Conservation (phyloP, 257 asterid species). For the Nicotiana paniculata region DNA sequence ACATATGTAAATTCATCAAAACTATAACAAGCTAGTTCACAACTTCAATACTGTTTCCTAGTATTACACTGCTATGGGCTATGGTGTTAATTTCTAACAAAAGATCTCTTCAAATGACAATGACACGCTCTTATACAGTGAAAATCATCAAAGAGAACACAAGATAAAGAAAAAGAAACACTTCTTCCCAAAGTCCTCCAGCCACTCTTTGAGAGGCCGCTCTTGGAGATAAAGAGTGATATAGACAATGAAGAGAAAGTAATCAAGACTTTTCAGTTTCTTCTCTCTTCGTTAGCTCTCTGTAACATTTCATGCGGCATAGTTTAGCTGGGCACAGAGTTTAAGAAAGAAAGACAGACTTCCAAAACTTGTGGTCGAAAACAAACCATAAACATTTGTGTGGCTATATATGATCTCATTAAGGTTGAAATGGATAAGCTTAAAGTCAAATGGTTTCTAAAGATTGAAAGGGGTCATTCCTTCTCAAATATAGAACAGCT, state of each 20-base stretch:
- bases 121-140: background rate
- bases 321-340: no score
- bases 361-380: no score
- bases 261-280: background rate
- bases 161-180: background rate
- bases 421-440: no score
- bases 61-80: background rate
- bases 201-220: background rate
- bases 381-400: no score
- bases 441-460: no score
- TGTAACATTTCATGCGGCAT: no score
- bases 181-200: background rate
- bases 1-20: background rate
- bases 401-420: no score
- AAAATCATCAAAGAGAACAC: conserved; percentile 1
- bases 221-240: background rate
- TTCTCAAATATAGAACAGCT: no score
- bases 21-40: background rate
- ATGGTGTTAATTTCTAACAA: background rate
- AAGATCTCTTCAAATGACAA: conserved; percentile 3
- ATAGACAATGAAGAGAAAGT: background rate
- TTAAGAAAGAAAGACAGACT: no score
- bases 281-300: background rate
- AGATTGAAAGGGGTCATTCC: no score
- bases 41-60: background rate